phyloP scores from a whole-genome alignment of 495 filamentous ascomycete species.

The Lasiosphaeris hirsuta region DNA sequence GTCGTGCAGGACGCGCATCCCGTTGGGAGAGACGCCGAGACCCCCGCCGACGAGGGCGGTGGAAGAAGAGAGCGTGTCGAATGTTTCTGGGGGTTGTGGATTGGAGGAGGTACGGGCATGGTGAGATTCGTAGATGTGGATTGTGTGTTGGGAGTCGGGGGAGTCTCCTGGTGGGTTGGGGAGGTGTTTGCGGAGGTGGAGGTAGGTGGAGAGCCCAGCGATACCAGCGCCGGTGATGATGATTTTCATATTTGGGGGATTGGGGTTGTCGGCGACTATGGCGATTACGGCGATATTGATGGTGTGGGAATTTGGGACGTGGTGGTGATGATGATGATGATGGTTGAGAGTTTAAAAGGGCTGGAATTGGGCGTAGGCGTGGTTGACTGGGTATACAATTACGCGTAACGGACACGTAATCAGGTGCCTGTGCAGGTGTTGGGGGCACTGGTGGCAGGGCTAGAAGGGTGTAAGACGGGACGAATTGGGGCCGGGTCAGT shows the following conservation, averaged over 20 bases:
- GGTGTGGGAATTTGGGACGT: too few species aligned
- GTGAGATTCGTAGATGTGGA: constrained; percentile 38
- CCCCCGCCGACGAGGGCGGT: constrained; percentile 49
- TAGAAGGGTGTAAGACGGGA: too few species aligned
- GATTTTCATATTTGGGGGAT: constrained; percentile 44
- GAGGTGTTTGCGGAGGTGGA: constrained; percentile 49
- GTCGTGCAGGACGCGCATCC: constrained; percentile 43
- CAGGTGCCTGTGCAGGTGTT: too few species aligned
- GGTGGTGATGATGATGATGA: too few species aligned
- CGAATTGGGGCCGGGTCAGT: too few species aligned
- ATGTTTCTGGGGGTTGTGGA: constrained; percentile 29
- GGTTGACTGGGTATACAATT: too few species aligned
- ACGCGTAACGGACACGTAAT: too few species aligned
- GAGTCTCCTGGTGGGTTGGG: constrained; percentile 17
- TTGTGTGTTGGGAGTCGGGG: constrained; percentile 14
- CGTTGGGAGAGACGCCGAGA: constrained; percentile 49
- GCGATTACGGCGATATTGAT: too few species aligned
- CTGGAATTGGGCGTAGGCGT: too few species aligned
- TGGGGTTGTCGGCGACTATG: too few species aligned
- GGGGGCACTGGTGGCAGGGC: too few species aligned
- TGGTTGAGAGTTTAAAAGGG: too few species aligned
- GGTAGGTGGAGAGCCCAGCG: constrained; percentile 45
- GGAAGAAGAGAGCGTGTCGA: constrained; percentile 12
- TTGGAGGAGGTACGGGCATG: constrained; percentile 9
- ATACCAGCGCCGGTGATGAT: constrained; percentile 54